Conservation (phyloP, 345 rosid genomes). For the Salix caprea region DNA sequence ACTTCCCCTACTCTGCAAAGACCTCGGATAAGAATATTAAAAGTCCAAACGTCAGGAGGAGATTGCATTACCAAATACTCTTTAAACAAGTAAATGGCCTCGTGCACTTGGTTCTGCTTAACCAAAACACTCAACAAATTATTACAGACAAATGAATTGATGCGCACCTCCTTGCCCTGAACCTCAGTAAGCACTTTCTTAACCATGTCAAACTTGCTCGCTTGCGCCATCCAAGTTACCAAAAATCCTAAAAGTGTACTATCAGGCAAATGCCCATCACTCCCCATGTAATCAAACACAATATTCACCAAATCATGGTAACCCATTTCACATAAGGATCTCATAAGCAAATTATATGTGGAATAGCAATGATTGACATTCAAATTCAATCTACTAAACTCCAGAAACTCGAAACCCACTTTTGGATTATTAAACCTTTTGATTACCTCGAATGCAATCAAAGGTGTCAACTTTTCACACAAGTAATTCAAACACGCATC, state of each 20-base stretch:
- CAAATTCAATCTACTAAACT: slow-evolving; percentile 58
- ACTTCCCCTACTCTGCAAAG: slow-evolving; percentile 50
- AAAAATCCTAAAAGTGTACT: slow-evolving; percentile 42
- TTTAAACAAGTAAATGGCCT: slow-evolving; percentile 52
- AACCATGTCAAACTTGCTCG: slow-evolving; percentile 41
- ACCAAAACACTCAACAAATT: slow-evolving; percentile 56
- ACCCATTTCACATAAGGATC: slow-evolving; percentile 58
- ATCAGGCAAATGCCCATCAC: slow-evolving; percentile 60
- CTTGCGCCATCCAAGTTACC: slow-evolving; percentile 42
- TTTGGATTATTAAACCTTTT: slow-evolving; percentile 49
- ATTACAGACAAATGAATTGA: slow-evolving; percentile 39
- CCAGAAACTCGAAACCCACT: slow-evolving; percentile 59
- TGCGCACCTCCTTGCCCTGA: slow-evolving; percentile 31
- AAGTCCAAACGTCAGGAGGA: slow-evolving; percentile 58
- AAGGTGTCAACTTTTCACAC: slow-evolving; percentile 50
- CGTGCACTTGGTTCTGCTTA: slow-evolving; percentile 41
- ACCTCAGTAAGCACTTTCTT: slow-evolving; percentile 49
- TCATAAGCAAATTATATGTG: slow-evolving; percentile 57
- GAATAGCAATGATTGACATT: slow-evolving; percentile 41
- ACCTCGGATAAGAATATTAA: slow-evolving; percentile 73
- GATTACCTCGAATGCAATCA: slow-evolving; percentile 58
- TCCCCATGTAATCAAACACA: slow-evolving; percentile 60
- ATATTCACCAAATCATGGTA: slow-evolving; percentile 44
- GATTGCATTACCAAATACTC: slow-evolving; percentile 39
- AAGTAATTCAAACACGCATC: slow-evolving; percentile 50